These are phyloP conservation scores for Starmera amethionina DNA, from an alignment of 805 yeast species.

Conservation along the genomic window DNA sequence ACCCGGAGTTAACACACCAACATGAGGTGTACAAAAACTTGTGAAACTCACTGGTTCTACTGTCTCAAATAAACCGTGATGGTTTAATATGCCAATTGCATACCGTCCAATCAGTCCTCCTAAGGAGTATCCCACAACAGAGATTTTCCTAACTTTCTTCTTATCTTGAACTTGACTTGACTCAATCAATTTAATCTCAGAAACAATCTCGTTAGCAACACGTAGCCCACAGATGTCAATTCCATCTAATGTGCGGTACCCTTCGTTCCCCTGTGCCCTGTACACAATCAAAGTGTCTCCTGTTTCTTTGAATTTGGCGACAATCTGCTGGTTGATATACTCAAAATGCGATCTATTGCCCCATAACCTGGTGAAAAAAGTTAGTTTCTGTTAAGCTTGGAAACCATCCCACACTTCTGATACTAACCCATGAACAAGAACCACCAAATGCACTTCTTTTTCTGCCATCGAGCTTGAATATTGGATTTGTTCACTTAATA, in stretches of 20 bases:
- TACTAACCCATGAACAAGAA: slow-evolving; percentile 51
- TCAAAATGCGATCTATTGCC: slow-evolving; percentile 63
- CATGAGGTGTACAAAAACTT: slow-evolving; percentile 62
- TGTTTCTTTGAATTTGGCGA: slow-evolving; percentile 17
- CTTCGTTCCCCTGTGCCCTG: slow-evolving; percentile 24
- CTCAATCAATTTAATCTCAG: slow-evolving; percentile 21
- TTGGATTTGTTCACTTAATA: too few species aligned
- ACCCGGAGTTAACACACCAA: slow-evolving; percentile 58
- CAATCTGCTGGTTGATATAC: slow-evolving; percentile 43
- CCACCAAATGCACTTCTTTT: slow-evolving; percentile 36
- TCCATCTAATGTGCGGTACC: slow-evolving; percentile 78
- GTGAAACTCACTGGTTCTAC: slow-evolving; percentile 51
- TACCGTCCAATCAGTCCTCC: slow-evolving; percentile 80
- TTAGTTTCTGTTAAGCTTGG: background rate
- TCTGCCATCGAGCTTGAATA: too few species aligned
- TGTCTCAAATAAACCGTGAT: slow-evolving; percentile 39
- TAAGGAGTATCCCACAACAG: slow-evolving; percentile 73
- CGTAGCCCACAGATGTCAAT: slow-evolving; percentile 76
- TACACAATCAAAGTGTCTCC: slow-evolving; percentile 11
- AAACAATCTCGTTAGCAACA: slow-evolving; percentile 55
- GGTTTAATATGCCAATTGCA: slow-evolving; percentile 60
- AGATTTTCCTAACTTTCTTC: slow-evolving; percentile 47
- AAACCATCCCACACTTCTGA: background rate
- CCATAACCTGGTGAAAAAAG: slow-evolving; percentile 46
- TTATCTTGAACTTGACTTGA: slow-evolving; percentile 8